A percentile compares a stretch with the other conserved stretches of the same genome.
Evolutionary conservation across 2,329 filamentous ascomycete genomes (phyloP).

Genomic region (Pestalotiopsis sp.): DNA sequence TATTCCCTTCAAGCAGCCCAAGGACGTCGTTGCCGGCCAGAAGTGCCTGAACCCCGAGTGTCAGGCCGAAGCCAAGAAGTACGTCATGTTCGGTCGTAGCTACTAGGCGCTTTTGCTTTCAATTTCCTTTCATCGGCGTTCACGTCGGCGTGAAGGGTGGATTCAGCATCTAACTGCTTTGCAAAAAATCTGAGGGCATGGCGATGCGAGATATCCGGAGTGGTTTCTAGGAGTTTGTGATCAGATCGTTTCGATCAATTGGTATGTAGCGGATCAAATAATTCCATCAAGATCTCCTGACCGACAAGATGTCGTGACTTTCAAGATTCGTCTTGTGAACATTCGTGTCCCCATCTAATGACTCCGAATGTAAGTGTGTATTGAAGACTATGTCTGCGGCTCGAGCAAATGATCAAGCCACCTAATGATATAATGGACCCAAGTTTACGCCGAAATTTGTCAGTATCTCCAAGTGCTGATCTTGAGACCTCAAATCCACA

Average conservation of each 20-base stretch:
- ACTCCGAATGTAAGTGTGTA: no score
- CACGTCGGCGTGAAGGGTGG: neutral
- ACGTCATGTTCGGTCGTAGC: conserved; percentile 89
- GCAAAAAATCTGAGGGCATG: neutral
- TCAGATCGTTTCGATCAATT: neutral
- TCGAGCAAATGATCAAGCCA: no score
- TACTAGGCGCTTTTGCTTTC: conserved; percentile 44
- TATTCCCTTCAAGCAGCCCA: conserved; percentile 84
- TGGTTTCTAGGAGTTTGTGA: conserved; percentile 1
- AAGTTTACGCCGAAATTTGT: no score
- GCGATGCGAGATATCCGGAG: conserved; percentile 6
- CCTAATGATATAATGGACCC: no score
- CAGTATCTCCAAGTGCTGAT: no score
- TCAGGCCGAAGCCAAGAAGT: conserved; percentile 73
- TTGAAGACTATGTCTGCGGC: no score
- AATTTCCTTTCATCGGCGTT: conserved; percentile 2
- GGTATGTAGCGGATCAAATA: neutral
- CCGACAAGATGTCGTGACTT: neutral
- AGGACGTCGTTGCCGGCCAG: conserved; percentile 76
- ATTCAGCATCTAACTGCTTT: neutral
- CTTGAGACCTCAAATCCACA: no score
- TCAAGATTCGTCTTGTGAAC: neutral
- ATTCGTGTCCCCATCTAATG: no score
- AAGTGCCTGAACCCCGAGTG: conserved; percentile 94
- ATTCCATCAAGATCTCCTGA: neutral